Conservation (phyloP, 768 basidiomycete genomes). For the Kwoniella mangroviensis region DNA sequence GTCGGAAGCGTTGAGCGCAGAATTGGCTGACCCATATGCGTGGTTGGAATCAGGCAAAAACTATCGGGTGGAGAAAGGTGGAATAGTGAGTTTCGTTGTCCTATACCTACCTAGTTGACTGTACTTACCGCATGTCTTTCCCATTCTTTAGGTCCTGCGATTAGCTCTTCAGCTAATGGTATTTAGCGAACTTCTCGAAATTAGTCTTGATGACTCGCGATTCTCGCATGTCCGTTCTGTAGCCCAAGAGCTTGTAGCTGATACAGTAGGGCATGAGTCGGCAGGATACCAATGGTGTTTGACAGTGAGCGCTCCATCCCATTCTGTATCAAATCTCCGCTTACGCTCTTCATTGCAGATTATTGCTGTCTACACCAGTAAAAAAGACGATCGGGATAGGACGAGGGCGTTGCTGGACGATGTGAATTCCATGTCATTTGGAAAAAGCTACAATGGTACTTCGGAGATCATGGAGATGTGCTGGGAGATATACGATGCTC, state of each 20-base stretch:
- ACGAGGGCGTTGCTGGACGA: background rate
- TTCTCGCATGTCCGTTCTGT: background rate
- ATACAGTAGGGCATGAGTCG: constrained; percentile 15
- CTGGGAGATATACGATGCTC: constrained; percentile 18
- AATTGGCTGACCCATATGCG: background rate
- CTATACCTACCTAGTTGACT: too few species aligned
- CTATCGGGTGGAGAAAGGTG: constrained; percentile 11
- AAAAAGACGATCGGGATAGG: background rate
- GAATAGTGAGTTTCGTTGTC: background rate
- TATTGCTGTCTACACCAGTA: constrained; percentile 17
- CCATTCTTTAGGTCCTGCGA: constrained; percentile 13
- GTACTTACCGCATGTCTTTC: background rate
- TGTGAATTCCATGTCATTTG: constrained; percentile 15
- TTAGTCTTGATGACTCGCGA: constrained; percentile 16
- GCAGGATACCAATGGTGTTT: constrained; percentile 24
- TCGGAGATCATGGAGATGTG: constrained; percentile 20
- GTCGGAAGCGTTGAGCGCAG: background rate
- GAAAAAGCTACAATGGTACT: constrained; percentile 12
- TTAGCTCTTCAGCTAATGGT: constrained; percentile 16
- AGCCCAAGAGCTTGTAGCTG: constrained; percentile 28
- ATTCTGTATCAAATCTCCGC: background rate
- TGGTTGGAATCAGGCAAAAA: constrained; percentile 11
- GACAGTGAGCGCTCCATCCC: constrained; percentile 5
- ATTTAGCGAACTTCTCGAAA: constrained; percentile 24
- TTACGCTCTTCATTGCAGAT: constrained; percentile 1